Evolutionary conservation across 768 basidiomycete genomes (phyloP), one percentile per base, ranked within the genome.

Genomic region (Trametes gibbosa): DNA sequence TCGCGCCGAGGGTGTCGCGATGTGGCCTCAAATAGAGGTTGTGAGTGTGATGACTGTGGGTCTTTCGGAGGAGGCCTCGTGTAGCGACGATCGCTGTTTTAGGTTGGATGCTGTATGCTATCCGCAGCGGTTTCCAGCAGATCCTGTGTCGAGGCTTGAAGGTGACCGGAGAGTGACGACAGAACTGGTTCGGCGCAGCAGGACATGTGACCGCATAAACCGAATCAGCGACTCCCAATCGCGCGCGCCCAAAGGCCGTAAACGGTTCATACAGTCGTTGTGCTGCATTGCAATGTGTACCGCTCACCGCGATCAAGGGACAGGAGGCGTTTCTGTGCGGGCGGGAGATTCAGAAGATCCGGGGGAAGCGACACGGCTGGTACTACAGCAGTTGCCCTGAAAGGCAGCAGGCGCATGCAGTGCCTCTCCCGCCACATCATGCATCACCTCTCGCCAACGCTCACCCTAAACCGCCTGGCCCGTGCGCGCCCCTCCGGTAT

Each of bases 401-500:
- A 25, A 39, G 24, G 50, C 23, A 23, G 1, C 34, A 24, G 32
- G 52, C 52, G 52, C 52, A 37, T 53, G 53, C 53, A 53, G 53
- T 32, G 13, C 47, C 17, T 16, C 27, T n/a, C 27, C 27, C 25
- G 25, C 24, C 47, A 24, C 25, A 39, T 47, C 55, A 13, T 25
- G 37, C 47, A 19, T n/a, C 50, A 24, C 29, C 4, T 10, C 5
- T 32, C 29, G 29, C 29, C 29, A 10, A 32, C 29, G 29, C 29
- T 32, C 49, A 45, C 59, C 59, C 59, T 61, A 40, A 61, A 56
- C 49, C 7, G 24, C 48, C 35, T 63, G 65, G 66, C 53, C 65
- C 65, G 65, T 66, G 65, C 65, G 65, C 50, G 4, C 5, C 3
- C 2, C 9, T 0, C 0, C 27, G 8, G 46, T 61, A 59, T 62